phyloP scores from a whole-genome alignment of 306 rosid species.

The Casuarina cunninghamiana region DNA sequence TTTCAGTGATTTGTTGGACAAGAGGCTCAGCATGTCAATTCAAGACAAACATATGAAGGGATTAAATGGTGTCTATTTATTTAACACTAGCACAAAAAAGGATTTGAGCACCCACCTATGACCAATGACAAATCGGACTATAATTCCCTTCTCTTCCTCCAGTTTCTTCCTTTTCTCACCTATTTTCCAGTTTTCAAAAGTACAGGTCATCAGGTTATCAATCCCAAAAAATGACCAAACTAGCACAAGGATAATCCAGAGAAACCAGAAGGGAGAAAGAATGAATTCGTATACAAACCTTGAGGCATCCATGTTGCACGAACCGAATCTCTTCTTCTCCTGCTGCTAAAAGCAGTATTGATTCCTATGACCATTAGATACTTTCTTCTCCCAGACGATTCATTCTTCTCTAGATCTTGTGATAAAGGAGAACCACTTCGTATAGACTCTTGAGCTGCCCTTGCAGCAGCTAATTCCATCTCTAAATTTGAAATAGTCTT shows the following conservation, averaged over 20 bases:
- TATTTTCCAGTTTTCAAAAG: constrained; percentile 40
- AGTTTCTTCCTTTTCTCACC: constrained; percentile 92
- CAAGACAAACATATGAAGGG: constrained; percentile 4
- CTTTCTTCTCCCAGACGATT: constrained; percentile 60
- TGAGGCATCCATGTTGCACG: constrained; percentile 97
- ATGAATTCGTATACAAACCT: constrained; percentile 49
- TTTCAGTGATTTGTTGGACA: not conserved
- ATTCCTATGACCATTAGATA: constrained; percentile 91
- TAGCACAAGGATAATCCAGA: not conserved
- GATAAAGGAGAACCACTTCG: constrained; percentile 69
- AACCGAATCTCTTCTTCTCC: constrained; percentile 96
- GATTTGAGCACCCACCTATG: constrained; percentile 61
- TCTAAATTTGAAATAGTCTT: constrained; percentile 90
- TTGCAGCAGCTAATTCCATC: constrained; percentile 95
- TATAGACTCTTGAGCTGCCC: constrained; percentile 76
- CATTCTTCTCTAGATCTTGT: constrained; percentile 43
- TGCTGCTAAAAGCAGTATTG: constrained; percentile 97
- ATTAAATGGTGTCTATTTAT: not conserved
- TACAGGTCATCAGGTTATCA: constrained; percentile 38
- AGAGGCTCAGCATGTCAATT: constrained; percentile 9
- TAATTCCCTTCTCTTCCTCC: constrained; percentile 98
- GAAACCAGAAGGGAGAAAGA: not conserved
- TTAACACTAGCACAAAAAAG: constrained; percentile 13
- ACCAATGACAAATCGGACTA: constrained; percentile 90
- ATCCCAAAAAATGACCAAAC: constrained; percentile 11